Conservation (phyloP, 768 basidiomycete species). For the Suillus lakei region DNA sequence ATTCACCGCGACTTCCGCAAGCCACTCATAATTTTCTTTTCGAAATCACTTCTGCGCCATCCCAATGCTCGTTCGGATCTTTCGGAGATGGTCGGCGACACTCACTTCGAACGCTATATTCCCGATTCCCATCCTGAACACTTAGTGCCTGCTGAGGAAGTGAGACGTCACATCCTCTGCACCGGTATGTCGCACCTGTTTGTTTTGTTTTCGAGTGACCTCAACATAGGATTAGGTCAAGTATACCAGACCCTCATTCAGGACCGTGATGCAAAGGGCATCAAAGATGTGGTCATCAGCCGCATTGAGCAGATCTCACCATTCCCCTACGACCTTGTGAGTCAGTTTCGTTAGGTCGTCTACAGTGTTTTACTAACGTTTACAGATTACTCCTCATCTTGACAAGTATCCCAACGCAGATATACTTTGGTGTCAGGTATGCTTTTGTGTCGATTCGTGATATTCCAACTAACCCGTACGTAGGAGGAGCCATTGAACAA, state of each 20-base stretch:
- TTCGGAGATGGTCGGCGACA: slow-evolving; percentile 87
- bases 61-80: slow-evolving; percentile 88
- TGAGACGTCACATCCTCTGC: slow-evolving; percentile 92
- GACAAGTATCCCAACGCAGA: slow-evolving; percentile 97
- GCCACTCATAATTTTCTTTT: slow-evolving; percentile 89
- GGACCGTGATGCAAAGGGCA: slow-evolving; percentile 89
- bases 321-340: slow-evolving; percentile 93
- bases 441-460: background rate
- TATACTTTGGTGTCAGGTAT: slow-evolving; percentile 90
- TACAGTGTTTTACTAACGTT: slow-evolving; percentile 13
- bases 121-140: slow-evolving; percentile 79
- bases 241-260: slow-evolving; percentile 90
- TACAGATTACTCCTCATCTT: slow-evolving; percentile 86
- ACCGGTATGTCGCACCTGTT: slow-evolving; percentile 52
- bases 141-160: slow-evolving; percentile 80
- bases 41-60: slow-evolving; percentile 93
- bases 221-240: slow-evolving; percentile 62
- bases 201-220: slow-evolving; percentile 6
- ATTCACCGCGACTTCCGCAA: slow-evolving; percentile 98
- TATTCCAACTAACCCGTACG: slow-evolving; percentile 13
- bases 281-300: slow-evolving; percentile 94
- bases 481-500: slow-evolving; percentile 96
- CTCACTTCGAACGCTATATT: slow-evolving; percentile 91
- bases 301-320: slow-evolving; percentile 95
- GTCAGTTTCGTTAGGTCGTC: slow-evolving; percentile 27